Evolutionary conservation across 768 basidiomycete species (phyloP).

Genomic region (Panus rudis): DNA sequence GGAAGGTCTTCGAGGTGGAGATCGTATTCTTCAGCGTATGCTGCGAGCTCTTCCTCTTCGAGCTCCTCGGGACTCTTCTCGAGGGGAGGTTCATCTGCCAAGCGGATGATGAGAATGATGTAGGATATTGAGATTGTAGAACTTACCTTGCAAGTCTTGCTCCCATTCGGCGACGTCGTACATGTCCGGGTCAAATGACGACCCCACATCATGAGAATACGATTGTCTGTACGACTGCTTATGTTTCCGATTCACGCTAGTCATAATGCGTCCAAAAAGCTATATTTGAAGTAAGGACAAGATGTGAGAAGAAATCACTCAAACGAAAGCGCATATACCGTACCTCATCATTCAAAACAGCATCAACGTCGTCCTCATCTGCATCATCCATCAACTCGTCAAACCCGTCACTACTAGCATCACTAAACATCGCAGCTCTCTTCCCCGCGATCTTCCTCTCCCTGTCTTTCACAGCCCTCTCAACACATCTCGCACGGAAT

Average conservation of each 20-base stretch:
- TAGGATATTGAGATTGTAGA: background rate
- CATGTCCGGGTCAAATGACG: constrained; percentile 68
- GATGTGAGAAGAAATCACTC: background rate
- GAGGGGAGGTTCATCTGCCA: constrained; percentile 4
- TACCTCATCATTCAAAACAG: constrained; percentile 59
- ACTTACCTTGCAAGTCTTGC: constrained; percentile 39
- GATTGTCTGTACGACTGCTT: constrained; percentile 54
- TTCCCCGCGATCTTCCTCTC: constrained; percentile 35
- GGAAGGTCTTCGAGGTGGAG: constrained; percentile 23
- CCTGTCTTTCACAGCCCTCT: constrained; percentile 52
- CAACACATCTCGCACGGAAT: constrained; percentile 54
- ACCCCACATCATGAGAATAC: constrained; percentile 63
- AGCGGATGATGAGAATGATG: background rate
- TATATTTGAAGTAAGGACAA: constrained; percentile 17
- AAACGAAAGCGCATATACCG: constrained; percentile 12
- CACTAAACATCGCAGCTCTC: constrained; percentile 26
- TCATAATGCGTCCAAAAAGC: constrained; percentile 64
- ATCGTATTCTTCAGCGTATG: constrained; percentile 49
- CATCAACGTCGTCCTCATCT: constrained; percentile 52
- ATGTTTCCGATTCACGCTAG: constrained; percentile 41
- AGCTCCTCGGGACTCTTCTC: constrained; percentile 38
- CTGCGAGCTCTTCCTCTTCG: constrained; percentile 51
- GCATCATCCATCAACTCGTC: constrained; percentile 49
- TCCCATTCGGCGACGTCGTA: constrained; percentile 63
- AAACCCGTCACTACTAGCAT: constrained; percentile 43